Percentiles rank a stretch among this genome's conserved stretches.
These are phyloP conservation scores for Nematocida sp. DNA, from an alignment of 371 early-diverging fungal species.

Conservation along the genomic window DNA sequence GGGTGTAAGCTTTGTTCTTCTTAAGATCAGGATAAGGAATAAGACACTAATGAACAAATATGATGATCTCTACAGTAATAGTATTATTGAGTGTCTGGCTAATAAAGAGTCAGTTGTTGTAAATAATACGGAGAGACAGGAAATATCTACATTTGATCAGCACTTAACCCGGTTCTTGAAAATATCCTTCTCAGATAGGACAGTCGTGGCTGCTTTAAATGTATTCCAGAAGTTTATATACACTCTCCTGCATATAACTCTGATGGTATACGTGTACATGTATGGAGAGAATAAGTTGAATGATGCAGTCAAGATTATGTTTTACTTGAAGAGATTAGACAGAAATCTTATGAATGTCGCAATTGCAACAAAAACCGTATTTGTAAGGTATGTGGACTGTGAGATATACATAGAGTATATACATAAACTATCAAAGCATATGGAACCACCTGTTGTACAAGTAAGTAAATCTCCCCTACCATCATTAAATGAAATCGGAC, in stretches of 20 bases:
- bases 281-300: neutral
- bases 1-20: constrained; percentile 21
- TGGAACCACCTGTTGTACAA: neutral
- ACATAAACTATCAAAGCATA: neutral
- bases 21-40: constrained; percentile 41
- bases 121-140: constrained; percentile 48
- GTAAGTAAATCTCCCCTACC: neutral
- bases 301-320: neutral
- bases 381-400: constrained; percentile 43
- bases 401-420: constrained; percentile 18
- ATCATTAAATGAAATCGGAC: neutral
- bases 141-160: constrained; percentile 6
- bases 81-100: constrained; percentile 51
- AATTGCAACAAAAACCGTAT: constrained; percentile 29
- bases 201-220: constrained; percentile 10
- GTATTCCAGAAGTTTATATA: constrained; percentile 46
- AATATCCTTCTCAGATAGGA: neutral
- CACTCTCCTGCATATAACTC: constrained; percentile 15
- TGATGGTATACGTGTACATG: constrained; percentile 15
- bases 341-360: constrained; percentile 36
- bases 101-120: constrained; percentile 51
- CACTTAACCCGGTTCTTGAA: constrained; percentile 17
- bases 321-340: neutral
- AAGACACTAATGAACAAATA: constrained; percentile 39
- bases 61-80: constrained; percentile 39